Evolutionary conservation across 768 basidiomycete species (phyloP), one percentile per base, ranked within the genome.

Genomic region (Tylopilus sp.): DNA sequence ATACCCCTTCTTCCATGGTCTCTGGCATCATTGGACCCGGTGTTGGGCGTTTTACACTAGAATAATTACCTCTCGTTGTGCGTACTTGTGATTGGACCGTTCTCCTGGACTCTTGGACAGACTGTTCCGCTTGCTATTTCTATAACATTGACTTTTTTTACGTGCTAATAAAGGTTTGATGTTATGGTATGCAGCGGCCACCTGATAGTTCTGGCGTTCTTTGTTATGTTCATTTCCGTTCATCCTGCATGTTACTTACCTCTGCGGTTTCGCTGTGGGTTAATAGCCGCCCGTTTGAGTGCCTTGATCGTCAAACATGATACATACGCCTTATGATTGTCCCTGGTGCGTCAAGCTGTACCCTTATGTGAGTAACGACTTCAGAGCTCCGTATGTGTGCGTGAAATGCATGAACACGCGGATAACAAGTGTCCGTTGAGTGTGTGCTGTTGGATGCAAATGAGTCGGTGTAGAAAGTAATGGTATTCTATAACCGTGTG

Each of bases 81-180:
- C 50, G 42, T 45, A 55, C 26, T 40, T 51, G 44, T 49, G 39
- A 35, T 50, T 20, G 66, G 61, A 68, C 66, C 22, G 8, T 51
- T 47, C 25, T 13, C 40, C 9, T 61, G 56, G 44, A 68, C 51
- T 40, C 26, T 63, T 57, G 55, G 55, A 59, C 56, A 56, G 39
- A 23, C 31, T 31, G 38, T 54, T 45, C 54, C 42, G 33, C 43
- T 47, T 47, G 47, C 36, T 43, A 28, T 51, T 52, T 28, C 47
- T n/a, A 17, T 51, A 8, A 47, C 58, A 42, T 47, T 26, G 17
- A 28, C 35, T 31, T 43, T 41, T 10, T 31, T 26, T 40, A 23
- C 38, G 12, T 13, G 9, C 6, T 42, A 44, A 44, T 52, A 6
- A 40, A 40, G 18, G 31, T 6, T 28, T 28, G 8, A 28, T 10